A percentile compares a stretch with the other conserved stretches of the same genome.
These are phyloP conservation scores for Nematodospora anomalae DNA, from an alignment of 1,139 yeast species.

Conservation along the genomic window DNA sequence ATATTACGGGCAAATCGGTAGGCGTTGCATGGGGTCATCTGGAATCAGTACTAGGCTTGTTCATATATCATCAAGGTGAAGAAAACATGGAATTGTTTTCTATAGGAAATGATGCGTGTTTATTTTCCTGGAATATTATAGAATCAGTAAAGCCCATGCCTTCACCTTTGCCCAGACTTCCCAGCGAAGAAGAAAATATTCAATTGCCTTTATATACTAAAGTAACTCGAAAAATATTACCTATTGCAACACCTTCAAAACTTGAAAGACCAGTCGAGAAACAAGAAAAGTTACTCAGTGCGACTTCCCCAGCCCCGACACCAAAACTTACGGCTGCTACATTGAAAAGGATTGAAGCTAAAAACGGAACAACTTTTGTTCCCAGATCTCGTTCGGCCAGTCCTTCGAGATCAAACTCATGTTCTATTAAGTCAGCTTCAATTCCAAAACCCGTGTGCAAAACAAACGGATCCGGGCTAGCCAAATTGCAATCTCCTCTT, in stretches of 20 bases:
- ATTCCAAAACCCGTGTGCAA: conserved; percentile 6
- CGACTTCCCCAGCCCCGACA: conserved; percentile 8
- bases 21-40: conserved; percentile 67
- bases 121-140: conserved; percentile 46
- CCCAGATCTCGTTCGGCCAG: conserved; percentile 5
- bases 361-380: conserved; percentile 7
- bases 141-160: conserved; percentile 3
- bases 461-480: neutral
- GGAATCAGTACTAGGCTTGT: conserved; percentile 50
- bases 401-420: conserved; percentile 5
- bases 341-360: conserved; percentile 32
- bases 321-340: conserved; percentile 32
- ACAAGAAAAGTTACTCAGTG: conserved; percentile 1
- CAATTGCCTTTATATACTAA: conserved; percentile 25
- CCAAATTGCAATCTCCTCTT: conserved; percentile 11
- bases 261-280: conserved; percentile 4
- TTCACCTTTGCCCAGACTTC: conserved; percentile 1
- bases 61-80: conserved; percentile 3
- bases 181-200: conserved; percentile 2
- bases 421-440: conserved; percentile 7
- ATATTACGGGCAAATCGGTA: conserved; percentile 43
- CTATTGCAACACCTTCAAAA: conserved; percentile 15
- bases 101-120: conserved; percentile 52
- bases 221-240: conserved; percentile 37
- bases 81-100: conserved; percentile 31